Evolutionary conservation across 805 yeast species (phyloP).

Genomic region (Aciculoconidium aculeatum): DNA sequence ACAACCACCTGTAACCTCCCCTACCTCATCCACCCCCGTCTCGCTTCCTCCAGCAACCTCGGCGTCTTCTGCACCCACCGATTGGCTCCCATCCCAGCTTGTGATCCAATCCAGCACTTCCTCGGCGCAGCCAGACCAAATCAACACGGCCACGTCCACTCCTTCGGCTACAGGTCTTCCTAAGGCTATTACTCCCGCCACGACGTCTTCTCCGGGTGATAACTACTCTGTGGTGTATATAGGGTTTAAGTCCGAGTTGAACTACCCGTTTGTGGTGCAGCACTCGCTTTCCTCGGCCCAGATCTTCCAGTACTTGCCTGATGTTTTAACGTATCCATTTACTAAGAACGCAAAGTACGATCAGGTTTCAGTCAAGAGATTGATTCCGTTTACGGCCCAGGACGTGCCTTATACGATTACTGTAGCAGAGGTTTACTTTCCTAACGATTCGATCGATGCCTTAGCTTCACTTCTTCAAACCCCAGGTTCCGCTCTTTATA

Average conservation of each 20-base stretch:
- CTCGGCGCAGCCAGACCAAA: conserved; percentile 10
- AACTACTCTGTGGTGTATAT: conserved; percentile 55
- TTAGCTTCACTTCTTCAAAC: conserved; percentile 48
- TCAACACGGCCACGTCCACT: conserved; percentile 18
- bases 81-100: conserved; percentile 34
- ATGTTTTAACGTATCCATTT: conserved; percentile 61
- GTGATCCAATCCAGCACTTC: conserved; percentile 16
- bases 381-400: conserved; percentile 66
- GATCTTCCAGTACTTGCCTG: conserved; percentile 80
- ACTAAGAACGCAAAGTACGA: conserved; percentile 21
- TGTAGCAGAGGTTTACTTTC: conserved; percentile 84
- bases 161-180: conserved; percentile 52
- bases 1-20: too few relatives aligned
- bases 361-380: conserved; percentile 53
- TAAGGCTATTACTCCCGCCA: conserved; percentile 68
- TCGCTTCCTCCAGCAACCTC: conserved; percentile 7
- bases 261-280: conserved; percentile 76
- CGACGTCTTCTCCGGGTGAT: conserved; percentile 40
- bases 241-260: conserved; percentile 74
- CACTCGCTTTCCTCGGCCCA: conserved; percentile 77
- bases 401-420: conserved; percentile 64
- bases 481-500: conserved; percentile 53
- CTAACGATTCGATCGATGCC: conserved; percentile 41
- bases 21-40: too few relatives aligned
- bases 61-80: conserved; percentile 9